Evolutionary conservation across 257 asterid species (phyloP).

Genomic region (Salvia splendens): DNA sequence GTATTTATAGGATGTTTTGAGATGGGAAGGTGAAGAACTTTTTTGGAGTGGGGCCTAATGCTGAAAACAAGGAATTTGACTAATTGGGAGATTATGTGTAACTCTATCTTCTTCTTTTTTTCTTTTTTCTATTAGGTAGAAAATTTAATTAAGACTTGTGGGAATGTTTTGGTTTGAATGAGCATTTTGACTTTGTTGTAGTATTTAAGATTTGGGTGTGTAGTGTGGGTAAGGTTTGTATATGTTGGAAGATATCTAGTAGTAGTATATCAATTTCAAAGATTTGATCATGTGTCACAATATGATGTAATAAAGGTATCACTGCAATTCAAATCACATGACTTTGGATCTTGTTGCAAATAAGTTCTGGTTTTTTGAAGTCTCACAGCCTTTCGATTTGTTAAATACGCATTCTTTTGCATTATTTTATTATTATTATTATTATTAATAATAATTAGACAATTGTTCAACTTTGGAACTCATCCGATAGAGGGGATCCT

Average conservation of each 20-base stretch:
- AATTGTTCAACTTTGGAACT: no score
- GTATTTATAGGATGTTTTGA: conserved; percentile 32
- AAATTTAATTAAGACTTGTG: conserved; percentile 1
- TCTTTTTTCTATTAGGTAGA: conserved; percentile 15
- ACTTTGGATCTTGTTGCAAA: no score
- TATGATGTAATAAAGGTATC: no score
- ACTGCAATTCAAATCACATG: no score
- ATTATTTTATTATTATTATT: no score
- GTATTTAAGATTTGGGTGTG: neutral
- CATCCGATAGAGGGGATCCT: no score
- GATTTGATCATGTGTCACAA: neutral
- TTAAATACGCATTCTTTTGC: no score
- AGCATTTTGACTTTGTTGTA: conserved; percentile 34
- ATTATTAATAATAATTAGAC: no score
- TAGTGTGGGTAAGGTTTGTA: no score
- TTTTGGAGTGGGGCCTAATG: conserved; percentile 34
- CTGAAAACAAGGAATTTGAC: conserved; percentile 31
- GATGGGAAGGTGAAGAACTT: conserved; percentile 43
- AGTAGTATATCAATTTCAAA: neutral
- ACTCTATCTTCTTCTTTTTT: neutral
- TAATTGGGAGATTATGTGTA: neutral
- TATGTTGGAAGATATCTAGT: neutral
- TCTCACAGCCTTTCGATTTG: no score
- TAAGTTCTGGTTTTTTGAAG: no score
- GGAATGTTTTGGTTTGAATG: conserved; percentile 34